These are phyloP conservation scores for Trapa bicornis DNA, from an alignment of 345 rosid genomes.

Conservation along the genomic window DNA sequence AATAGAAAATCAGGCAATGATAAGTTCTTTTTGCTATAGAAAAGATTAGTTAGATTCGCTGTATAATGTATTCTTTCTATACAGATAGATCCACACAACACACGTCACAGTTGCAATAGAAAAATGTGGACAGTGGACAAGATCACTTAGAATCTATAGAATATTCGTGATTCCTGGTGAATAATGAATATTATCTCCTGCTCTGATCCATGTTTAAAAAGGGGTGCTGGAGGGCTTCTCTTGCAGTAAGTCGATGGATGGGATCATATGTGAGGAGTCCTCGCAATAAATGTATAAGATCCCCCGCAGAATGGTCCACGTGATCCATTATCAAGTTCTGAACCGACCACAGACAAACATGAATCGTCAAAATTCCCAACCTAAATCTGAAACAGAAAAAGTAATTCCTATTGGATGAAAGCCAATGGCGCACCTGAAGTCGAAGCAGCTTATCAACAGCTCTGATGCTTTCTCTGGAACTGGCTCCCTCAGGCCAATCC, in stretches of 20 bases:
- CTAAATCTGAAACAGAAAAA: neutral
- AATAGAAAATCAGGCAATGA: too few relatives aligned
- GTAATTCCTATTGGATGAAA: neutral
- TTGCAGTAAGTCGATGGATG: conserved; percentile 52
- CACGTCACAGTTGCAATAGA: too few relatives aligned
- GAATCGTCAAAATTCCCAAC: too few relatives aligned
- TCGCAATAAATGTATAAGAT: conserved; percentile 57
- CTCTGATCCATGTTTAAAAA: conserved; percentile 39
- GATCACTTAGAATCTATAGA: too few relatives aligned
- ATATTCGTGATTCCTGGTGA: too few relatives aligned
- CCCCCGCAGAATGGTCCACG: conserved; percentile 86
- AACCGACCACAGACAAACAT: neutral
- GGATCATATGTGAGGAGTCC: conserved; percentile 66
- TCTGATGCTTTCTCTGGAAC: conserved; percentile 66
- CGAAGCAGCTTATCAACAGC: conserved; percentile 65
- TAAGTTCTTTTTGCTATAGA: too few relatives aligned
- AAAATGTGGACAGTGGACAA: too few relatives aligned
- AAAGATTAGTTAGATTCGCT: too few relatives aligned
- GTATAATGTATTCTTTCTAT: too few relatives aligned
- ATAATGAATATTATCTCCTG: conserved; percentile 6
- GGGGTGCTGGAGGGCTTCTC: conserved; percentile 67
- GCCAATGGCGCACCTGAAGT: conserved; percentile 42
- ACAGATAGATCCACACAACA: too few relatives aligned
- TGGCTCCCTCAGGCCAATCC: conserved; percentile 86
- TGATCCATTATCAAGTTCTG: conserved; percentile 82